Evolutionary conservation across 1,139 yeast genomes (phyloP).

Genomic region (Geotrichum carabidarum): DNA sequence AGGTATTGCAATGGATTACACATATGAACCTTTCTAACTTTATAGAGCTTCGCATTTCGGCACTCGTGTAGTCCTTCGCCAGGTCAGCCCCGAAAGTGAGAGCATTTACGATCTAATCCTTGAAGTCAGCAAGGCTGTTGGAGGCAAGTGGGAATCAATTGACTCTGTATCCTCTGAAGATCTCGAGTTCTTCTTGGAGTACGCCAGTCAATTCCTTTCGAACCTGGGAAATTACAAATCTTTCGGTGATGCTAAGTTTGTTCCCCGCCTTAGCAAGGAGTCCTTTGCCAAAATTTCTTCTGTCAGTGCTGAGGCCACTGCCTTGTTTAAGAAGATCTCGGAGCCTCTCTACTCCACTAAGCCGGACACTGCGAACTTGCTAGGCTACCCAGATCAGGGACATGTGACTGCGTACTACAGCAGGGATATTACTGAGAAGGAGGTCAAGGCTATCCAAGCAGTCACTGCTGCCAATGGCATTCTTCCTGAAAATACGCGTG

Average conservation of each 20-base stretch:
- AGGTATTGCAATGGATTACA: not conserved
- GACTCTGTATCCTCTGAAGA: conserved; percentile 22
- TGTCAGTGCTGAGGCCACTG: conserved; percentile 38
- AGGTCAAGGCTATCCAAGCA: conserved; percentile 60
- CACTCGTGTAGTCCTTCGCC: conserved; percentile 68
- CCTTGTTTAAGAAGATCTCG: conserved; percentile 45
- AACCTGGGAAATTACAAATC: conserved; percentile 85
- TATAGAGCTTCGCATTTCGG: conserved; percentile 82
- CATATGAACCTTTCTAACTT: conserved; percentile 13
- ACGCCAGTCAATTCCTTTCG: conserved; percentile 71
- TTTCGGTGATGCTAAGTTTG: conserved; percentile 81
- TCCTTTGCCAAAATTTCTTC: conserved; percentile 49
- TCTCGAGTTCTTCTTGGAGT: conserved; percentile 56
- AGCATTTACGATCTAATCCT: conserved; percentile 63
- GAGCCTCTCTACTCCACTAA: conserved; percentile 50
- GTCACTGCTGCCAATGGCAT: conserved; percentile 58
- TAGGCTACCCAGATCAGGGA: conserved; percentile 77
- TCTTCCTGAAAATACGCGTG: conserved; percentile 80
- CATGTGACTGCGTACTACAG: conserved; percentile 71
- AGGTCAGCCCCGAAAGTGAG: conserved; percentile 83
- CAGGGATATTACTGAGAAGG: conserved; percentile 50
- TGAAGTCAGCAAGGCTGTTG: conserved; percentile 48
- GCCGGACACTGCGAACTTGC: conserved; percentile 44
- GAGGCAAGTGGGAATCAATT: conserved; percentile 48
- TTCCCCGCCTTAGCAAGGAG: conserved; percentile 53